Conservation (phyloP, 2,329 filamentous ascomycete species). For the Pseudogymnoascus sp. region DNA sequence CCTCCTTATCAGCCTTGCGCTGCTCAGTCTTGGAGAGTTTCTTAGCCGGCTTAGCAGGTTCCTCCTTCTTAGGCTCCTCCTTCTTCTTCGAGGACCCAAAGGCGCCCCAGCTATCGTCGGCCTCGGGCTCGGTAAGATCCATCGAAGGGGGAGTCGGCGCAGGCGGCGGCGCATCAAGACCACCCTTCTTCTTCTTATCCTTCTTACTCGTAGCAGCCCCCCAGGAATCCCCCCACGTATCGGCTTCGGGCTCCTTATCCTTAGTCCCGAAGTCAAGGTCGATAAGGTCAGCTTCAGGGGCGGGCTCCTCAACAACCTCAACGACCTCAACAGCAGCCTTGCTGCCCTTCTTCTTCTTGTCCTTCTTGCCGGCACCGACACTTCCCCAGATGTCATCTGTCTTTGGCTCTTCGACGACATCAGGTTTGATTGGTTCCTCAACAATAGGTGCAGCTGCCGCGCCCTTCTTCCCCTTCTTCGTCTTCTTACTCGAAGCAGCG, state of each 20-base stretch:
- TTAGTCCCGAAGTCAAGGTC: conserved; percentile 39
- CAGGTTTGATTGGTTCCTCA: conserved; percentile 33
- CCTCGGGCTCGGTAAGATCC: conserved; percentile 37
- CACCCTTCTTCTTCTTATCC: conserved; percentile 37
- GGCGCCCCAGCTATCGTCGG: conserved; percentile 31
- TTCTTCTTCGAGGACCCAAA: conserved; percentile 32
- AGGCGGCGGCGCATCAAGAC: conserved; percentile 38
- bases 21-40: conserved; percentile 43
- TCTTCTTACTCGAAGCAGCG: conserved; percentile 18
- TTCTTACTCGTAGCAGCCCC: conserved; percentile 28
- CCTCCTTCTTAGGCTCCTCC: conserved; percentile 36
- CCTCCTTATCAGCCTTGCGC: conserved; percentile 42
- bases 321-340: conserved; percentile 40
- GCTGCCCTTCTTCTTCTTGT: conserved; percentile 44
- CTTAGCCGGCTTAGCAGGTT: conserved; percentile 20
- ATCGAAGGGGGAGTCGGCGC: conserved; percentile 40
- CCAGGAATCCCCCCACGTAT: conserved; percentile 35
- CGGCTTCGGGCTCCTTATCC: conserved; percentile 35
- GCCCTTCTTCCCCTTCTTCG: conserved; percentile 19
- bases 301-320: conserved; percentile 38
- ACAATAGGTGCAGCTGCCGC: conserved; percentile 16
- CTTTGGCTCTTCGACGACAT: conserved; percentile 40
- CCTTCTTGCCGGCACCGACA: conserved; percentile 20
- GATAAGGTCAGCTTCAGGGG: conserved; percentile 34
- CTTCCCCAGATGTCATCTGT: conserved; percentile 30